Evolutionary conservation across 192 early-diverging fungal species (phyloP).

Genomic region (Coemansia sp.): DNA sequence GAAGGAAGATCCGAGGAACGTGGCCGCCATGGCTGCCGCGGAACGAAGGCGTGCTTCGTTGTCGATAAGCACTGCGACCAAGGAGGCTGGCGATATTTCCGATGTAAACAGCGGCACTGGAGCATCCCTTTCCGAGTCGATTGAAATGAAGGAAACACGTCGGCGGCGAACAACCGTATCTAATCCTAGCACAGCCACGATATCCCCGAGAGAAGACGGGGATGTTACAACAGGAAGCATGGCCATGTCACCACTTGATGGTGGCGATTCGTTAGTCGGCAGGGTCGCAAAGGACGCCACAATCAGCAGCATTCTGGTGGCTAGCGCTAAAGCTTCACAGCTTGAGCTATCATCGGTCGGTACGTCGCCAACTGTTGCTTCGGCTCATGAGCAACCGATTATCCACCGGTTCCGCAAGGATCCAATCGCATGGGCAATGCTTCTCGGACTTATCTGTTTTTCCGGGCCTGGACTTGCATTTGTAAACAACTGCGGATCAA

Average conservation of each 20-base stretch:
- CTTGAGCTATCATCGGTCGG: not conserved
- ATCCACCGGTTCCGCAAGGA: slow-evolving; percentile 29
- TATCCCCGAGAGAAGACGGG: not conserved
- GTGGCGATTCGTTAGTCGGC: not conserved
- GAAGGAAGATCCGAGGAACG: slow-evolving; percentile 11
- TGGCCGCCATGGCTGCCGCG: slow-evolving; percentile 2
- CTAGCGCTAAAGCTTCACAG: not conserved
- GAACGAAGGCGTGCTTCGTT: slow-evolving; percentile 20
- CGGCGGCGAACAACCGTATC: slow-evolving; percentile 41
- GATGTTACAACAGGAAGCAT: not conserved
- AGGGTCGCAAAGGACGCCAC: not conserved
- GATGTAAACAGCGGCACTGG: not conserved
- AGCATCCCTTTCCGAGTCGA: slow-evolving; percentile 10
- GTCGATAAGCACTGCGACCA: slow-evolving; percentile 6
- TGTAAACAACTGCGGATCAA: slow-evolving; percentile 57
- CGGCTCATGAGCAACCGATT: slow-evolving; percentile 3
- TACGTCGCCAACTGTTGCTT: not conserved
- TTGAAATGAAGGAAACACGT: slow-evolving; percentile 46
- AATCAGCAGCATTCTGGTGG: not conserved
- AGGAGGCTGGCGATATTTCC: not conserved
- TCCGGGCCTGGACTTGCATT: slow-evolving; percentile 50
- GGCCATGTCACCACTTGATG: not conserved
- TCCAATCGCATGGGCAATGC: slow-evolving; percentile 41
- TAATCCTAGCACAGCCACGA: not conserved
- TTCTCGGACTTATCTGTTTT: slow-evolving; percentile 50